These are phyloP conservation scores for Cyphellophora attinorum DNA, from an alignment of 2,329 filamentous ascomycete species.

Conservation along the genomic window DNA sequence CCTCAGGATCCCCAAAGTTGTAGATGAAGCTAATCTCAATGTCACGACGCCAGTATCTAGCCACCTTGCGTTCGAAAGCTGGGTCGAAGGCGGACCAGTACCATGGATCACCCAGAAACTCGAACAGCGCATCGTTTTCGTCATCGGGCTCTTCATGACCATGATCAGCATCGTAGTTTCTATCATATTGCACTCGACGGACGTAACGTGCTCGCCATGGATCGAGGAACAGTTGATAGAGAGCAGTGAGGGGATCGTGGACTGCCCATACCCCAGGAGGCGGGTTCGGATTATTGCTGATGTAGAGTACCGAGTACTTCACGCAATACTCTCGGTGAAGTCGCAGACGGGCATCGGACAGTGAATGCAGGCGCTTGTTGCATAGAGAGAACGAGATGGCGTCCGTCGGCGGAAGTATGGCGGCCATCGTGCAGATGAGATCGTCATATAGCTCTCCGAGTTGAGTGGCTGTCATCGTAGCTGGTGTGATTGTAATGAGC, in stretches of 20 bases:
- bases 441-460: not conserved
- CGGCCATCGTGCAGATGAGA: not conserved
- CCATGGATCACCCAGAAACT: too few relatives aligned
- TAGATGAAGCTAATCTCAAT: not conserved
- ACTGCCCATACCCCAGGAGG: not conserved
- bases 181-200: not conserved
- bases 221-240: not conserved
- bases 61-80: not conserved
- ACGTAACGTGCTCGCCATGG: not conserved
- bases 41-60: not conserved
- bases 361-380: not conserved
- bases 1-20: not conserved
- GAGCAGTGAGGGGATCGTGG: not conserved
- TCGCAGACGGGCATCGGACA: not conserved
- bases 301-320: not conserved
- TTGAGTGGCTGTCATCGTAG: not conserved
- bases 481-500: too few relatives aligned
- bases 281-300: not conserved
- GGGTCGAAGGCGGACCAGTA: too few relatives aligned
- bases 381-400: not conserved
- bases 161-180: not conserved
- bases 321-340: not conserved
- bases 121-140: not conserved
- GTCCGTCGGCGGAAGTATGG: not conserved
- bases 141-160: not conserved